Base-by-base conservation (phyloP, 257 asterid genomes). In the Gentiana macrophylla region DNA sequence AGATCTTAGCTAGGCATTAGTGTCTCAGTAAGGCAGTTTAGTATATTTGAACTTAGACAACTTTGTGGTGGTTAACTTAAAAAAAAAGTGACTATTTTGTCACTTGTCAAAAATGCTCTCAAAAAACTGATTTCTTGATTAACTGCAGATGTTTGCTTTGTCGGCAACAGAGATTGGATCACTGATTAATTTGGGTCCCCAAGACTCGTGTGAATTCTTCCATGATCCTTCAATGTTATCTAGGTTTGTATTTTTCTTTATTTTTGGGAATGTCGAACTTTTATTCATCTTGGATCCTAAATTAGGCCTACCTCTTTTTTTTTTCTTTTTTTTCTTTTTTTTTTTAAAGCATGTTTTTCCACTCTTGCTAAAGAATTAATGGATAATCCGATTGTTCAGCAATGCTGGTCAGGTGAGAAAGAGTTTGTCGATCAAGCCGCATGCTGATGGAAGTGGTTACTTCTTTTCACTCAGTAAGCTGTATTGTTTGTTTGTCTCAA, bases 101-200 rank as follows among this genome's bases (percentile, higher is more conserved):
- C 24, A 24, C 24, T 24, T 24, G 24, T 24, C 24, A 24, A 24
- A 24, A 24, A 24, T 24, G 24, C 0, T 24, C 24, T 24, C 0
- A 24, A 24, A 24, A 24, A 24, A 24, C 46, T 41, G 64, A 57
- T 36, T 57, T 38, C 9, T 62, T 56, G 57, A 43, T 68, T 41
- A 60, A 37, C 55, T 71, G 63, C 75, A 90, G 95, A 49, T 49
- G 61, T 86, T 91, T 78, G 94, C 98, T 66, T 75, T 91, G 62
- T 91, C 98, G 3, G 78, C 96, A 45, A 82, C 88, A 7, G 98
- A 91, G 77, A 81, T 91, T 62, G 98, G 98, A 62, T 79, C 96
- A 11, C n/a, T 91, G 70, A 81, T 91, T 62, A 84, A 76, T 69
- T 68, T 87, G 80, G 89, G 94, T 10, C 53, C 94, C 50, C 71